Conservation (phyloP, 202 grass and related monocot species). For the Saccharum hybrid region DNA sequence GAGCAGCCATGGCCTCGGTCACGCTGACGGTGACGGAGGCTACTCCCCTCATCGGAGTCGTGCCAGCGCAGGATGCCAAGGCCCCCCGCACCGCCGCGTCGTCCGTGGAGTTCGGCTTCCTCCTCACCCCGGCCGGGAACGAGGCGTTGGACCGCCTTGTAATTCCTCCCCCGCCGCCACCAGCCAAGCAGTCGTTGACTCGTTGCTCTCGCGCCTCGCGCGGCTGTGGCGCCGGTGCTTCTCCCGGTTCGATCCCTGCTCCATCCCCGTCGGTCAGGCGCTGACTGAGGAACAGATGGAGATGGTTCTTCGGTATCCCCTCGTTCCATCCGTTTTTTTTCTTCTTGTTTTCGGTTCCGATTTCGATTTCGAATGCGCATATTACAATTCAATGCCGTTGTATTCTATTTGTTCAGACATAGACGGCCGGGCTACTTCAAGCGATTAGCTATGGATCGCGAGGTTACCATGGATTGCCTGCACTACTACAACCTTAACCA, state of each 20-base stretch:
- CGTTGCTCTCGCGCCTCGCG: neutral
- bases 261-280: neutral
- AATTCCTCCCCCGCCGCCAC: neutral
- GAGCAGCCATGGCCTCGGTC: too few relatives aligned
- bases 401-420: neutral
- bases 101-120: neutral
- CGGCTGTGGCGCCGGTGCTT: neutral
- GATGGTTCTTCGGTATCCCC: neutral
- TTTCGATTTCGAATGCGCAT: constrained; percentile 6
- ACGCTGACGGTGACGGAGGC: neutral
- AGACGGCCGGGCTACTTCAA: neutral
- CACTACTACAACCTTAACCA: neutral
- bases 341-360: neutral
- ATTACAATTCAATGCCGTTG: neutral
- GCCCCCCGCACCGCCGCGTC: neutral
- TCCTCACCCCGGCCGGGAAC: too few relatives aligned
- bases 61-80: neutral
- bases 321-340: neutral
- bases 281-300: neutral
- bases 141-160: too few relatives aligned
- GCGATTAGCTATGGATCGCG: neutral
- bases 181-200: neutral
- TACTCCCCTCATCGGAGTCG: neutral
- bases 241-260: neutral
- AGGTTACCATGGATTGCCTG: neutral